Conservation (phyloP, 2,329 filamentous ascomycete species). For the Diaporthe sp. region DNA sequence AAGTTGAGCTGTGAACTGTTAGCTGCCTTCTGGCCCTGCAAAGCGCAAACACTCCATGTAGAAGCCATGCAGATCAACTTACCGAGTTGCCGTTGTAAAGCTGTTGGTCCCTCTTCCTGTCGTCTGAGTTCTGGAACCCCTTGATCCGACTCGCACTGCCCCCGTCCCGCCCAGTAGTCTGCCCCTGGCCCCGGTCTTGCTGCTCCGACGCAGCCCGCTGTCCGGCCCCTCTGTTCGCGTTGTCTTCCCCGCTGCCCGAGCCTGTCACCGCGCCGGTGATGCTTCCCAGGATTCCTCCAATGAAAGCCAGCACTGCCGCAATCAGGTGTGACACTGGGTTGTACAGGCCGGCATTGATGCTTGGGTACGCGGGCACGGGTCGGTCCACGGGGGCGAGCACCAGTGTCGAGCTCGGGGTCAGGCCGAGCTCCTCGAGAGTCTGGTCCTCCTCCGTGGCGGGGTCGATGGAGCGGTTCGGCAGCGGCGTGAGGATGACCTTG, state of each 20-base stretch:
- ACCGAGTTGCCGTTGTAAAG: slow-evolving; percentile 95
- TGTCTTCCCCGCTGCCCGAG: slow-evolving; percentile 18
- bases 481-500: slow-evolving; percentile 84
- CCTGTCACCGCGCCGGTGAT: slow-evolving; percentile 38
- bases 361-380: slow-evolving; percentile 56
- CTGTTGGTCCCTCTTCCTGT: slow-evolving; percentile 72
- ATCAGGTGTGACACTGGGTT: slow-evolving; percentile 46
- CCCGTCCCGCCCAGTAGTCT: slow-evolving; percentile 43
- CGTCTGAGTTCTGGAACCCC: slow-evolving; percentile 66
- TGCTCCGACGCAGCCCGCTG: slow-evolving; percentile 7
- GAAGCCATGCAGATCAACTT: slow-evolving; percentile 49
- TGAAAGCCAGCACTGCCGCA: slow-evolving; percentile 44
- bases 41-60: too few species aligned
- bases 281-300: slow-evolving; percentile 32
- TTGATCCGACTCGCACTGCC: slow-evolving; percentile 48
- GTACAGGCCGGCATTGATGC: slow-evolving; percentile 41
- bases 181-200: slow-evolving; percentile 41
- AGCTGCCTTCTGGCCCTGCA: slow-evolving; percentile 42
- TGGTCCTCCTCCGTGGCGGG: slow-evolving; percentile 77
- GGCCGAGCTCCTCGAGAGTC: slow-evolving; percentile 75
- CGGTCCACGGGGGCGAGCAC: slow-evolving; percentile 79
- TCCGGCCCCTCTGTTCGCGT: not conserved
- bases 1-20: slow-evolving; percentile 71
- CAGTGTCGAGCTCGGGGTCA: slow-evolving; percentile 84
- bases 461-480: slow-evolving; percentile 80